Conservation (phyloP, 2,329 filamentous ascomycete species). For the Ophiocordyceps camponoti-rufipedis region DNA sequence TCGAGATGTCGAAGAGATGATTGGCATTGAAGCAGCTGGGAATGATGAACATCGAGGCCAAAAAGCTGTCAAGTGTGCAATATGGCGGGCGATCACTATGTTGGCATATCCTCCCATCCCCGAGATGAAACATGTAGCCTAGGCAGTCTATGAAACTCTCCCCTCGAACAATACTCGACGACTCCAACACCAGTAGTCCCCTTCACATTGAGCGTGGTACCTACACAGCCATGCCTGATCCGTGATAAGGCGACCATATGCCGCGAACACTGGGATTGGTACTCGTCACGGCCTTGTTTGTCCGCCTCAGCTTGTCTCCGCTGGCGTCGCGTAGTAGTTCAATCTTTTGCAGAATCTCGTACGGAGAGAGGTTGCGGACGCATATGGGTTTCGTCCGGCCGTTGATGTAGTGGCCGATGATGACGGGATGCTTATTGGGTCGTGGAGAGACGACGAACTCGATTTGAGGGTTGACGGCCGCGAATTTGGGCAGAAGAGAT, state of each 20-base stretch:
- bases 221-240: slow-evolving; percentile 35
- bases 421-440: slow-evolving; percentile 74
- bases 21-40: too few relatives aligned
- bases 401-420: slow-evolving; percentile 86
- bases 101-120: not conserved
- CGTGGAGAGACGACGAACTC: slow-evolving; percentile 85
- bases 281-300: slow-evolving; percentile 45
- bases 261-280: slow-evolving; percentile 49
- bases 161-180: not conserved
- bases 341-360: slow-evolving; percentile 67
- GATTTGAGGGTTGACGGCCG: slow-evolving; percentile 64
- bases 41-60: too few relatives aligned
- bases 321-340: slow-evolving; percentile 55
- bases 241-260: slow-evolving; percentile 54
- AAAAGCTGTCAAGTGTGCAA: too few relatives aligned
- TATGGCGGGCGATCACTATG: not conserved
- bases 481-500: slow-evolving; percentile 58
- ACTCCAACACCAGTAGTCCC: too few relatives aligned
- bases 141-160: not conserved
- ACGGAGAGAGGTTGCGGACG: slow-evolving; percentile 67
- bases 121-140: not conserved
- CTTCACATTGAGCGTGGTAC: not conserved
- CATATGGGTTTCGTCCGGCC: slow-evolving; percentile 72
- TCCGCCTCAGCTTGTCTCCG: slow-evolving; percentile 51
- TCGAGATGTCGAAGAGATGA: too few relatives aligned